Base-by-base conservation (phyloP, 2,329 filamentous ascomycete species). In the Diplodia seriata region DNA sequence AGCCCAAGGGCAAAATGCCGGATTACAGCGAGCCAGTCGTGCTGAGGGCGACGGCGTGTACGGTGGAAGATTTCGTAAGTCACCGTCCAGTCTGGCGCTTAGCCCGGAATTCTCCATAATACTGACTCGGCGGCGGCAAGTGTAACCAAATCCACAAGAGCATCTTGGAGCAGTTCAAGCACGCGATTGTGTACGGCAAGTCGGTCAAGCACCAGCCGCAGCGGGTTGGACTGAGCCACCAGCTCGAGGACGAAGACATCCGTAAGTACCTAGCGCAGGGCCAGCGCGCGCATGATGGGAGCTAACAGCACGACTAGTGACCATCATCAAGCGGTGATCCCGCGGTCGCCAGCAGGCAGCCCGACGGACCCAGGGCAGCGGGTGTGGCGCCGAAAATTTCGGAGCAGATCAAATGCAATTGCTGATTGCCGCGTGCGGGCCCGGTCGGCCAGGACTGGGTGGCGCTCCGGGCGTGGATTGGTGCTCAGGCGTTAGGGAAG, bases 171-270 rank as follows among this genome's bases (percentile, higher is more conserved):
- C 90, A 97, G 74, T 99, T 99, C 86, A 96, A 94, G 81, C 88
- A 90, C 70, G 95, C 95, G 66, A 90, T 99, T 77, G 95, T 99
- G 51, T 99, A 98, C 80, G 95, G 95, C 73, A 95, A 94, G 79
- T 97, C 94, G 67, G 94, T 98, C 73, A 98, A 98, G 86, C 95
- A 99, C 83, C 95, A 98, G 82, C 95, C 95, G 72, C 95, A 99
- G 82, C 89, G 94, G 76, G 95, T 98, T 70, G 95, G 95, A 61
- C 86, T 99, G 72, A 84, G 87, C 65, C 95, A 99, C 79, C 93
- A 97, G 84, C 85, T 99, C 76, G 92, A 89, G 68, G 95, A 99
- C 79, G 95, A 99, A 83, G 95, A 99, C 82, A 97, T 99, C 81
- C 92, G 92, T 94, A 85, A 83, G 90, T 66, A n/a, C 18, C 23